These are phyloP conservation scores for Rhizoclosmatium sp. DNA, from an alignment of 192 early-diverging fungal species.

Conservation along the genomic window DNA sequence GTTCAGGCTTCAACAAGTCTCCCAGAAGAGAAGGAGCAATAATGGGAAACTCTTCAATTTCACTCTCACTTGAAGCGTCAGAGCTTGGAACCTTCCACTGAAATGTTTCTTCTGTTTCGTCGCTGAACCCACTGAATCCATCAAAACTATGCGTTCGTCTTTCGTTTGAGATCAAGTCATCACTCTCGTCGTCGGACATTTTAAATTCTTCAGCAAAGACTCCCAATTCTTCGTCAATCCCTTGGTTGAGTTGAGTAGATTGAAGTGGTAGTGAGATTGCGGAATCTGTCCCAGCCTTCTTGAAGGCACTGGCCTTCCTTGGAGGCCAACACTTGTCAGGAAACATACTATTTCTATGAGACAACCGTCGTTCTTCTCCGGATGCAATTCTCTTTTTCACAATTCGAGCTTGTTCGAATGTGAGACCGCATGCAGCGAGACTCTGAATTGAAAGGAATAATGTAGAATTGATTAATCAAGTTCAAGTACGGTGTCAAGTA, in stretches of 20 bases:
- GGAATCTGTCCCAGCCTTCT: neutral
- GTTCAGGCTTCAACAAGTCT: neutral
- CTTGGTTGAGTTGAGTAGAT: neutral
- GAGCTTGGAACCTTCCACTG: neutral
- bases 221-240: neutral
- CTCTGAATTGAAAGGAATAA: neutral
- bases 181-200: neutral
- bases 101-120: neutral
- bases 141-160: neutral
- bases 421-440: neutral
- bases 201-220: slow-evolving; percentile 1
- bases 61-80: neutral
- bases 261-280: neutral
- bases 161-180: neutral
- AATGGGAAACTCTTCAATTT: neutral
- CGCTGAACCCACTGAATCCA: neutral
- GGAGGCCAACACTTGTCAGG: slow-evolving; percentile 1
- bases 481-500: neutral
- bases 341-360: neutral
- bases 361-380: neutral
- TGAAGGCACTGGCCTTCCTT: neutral
- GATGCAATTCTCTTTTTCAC: neutral
- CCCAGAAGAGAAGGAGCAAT: neutral
- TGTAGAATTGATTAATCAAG: neutral
- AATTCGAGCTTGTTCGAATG: neutral